Evolutionary conservation across 2,329 filamentous ascomycete genomes (phyloP).

Genomic region (Aureobasidium sp.): DNA sequence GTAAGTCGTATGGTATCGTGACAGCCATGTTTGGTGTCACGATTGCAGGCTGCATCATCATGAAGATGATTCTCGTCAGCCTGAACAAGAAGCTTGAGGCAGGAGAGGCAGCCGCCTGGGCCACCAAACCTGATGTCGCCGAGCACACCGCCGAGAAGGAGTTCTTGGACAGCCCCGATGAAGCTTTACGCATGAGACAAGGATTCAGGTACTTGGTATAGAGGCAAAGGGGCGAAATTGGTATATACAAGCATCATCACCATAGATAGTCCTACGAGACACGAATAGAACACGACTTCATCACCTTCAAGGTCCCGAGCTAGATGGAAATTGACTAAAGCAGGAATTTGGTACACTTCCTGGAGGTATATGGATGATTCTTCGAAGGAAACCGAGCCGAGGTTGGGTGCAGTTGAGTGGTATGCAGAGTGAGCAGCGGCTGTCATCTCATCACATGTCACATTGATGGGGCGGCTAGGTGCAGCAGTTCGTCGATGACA

Average conservation of each 20-base stretch:
- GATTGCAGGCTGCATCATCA: constrained; percentile 39
- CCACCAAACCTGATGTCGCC: constrained; percentile 19
- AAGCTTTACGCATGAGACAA: constrained; percentile 18
- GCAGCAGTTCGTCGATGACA: background rate
- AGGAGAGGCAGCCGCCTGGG: constrained; percentile 19
- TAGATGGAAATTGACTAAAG: background rate
- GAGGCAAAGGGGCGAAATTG: background rate
- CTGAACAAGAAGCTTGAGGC: constrained; percentile 24
- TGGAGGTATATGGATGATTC: no score
- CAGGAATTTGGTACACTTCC: no score
- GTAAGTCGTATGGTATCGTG: constrained; percentile 59
- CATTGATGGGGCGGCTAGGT: background rate
- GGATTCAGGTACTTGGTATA: constrained; percentile 26
- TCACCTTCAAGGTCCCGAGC: background rate
- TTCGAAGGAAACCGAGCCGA: no score
- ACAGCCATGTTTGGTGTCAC: constrained; percentile 57
- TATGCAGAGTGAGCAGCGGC: background rate
- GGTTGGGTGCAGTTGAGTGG: background rate
- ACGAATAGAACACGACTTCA: background rate
- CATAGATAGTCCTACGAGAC: background rate
- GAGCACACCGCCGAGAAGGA: constrained; percentile 16
- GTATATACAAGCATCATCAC: background rate
- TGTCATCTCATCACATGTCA: background rate
- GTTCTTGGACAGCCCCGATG: constrained; percentile 9
- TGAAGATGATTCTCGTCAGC: constrained; percentile 19